A percentile compares a stretch with the other conserved stretches of the same genome.
These are phyloP conservation scores for Fusarium concolor DNA, from an alignment of 2,329 filamentous ascomycete genomes.

Conservation along the genomic window DNA sequence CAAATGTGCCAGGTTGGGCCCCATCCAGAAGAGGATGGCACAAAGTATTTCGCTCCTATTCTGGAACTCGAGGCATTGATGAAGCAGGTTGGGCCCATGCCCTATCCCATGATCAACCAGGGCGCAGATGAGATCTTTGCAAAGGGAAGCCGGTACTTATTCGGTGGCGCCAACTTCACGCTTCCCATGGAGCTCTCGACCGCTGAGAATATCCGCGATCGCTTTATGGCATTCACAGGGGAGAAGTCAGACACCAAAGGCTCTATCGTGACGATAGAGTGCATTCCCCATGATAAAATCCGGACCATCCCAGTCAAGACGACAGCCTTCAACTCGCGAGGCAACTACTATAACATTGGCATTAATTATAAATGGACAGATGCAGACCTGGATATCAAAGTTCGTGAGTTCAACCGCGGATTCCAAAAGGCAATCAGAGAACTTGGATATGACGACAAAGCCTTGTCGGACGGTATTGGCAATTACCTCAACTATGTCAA, in stretches of 20 bases:
- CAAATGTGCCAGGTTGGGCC: constrained; percentile 39
- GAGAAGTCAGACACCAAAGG: constrained; percentile 20
- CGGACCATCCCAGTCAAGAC: constrained; percentile 28
- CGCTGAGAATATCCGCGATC: constrained; percentile 34
- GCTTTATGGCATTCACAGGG: constrained; percentile 33
- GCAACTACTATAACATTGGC: constrained; percentile 41
- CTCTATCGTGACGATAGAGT: constrained; percentile 37
- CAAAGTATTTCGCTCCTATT: constrained; percentile 51
- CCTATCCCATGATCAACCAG: constrained; percentile 56
- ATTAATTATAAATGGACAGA: constrained; percentile 35
- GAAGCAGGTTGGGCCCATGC: constrained; percentile 54
- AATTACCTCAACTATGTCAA: constrained; percentile 38
- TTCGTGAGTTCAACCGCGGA: constrained; percentile 39
- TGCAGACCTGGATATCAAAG: constrained; percentile 23
- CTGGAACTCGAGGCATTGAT: constrained; percentile 53
- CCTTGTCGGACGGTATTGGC: constrained; percentile 32
- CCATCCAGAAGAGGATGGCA: constrained; percentile 33
- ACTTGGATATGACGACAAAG: constrained; percentile 39
- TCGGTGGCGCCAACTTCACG: constrained; percentile 59
- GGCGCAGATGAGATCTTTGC: constrained; percentile 52
- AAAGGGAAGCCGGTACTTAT: constrained; percentile 52
- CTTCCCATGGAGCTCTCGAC: constrained; percentile 51
- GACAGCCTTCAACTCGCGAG: constrained; percentile 43
- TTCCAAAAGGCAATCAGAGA: constrained; percentile 35
- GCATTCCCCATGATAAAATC: constrained; percentile 32